These are phyloP conservation scores for Pezicula carpinea DNA, from an alignment of 2,329 filamentous ascomycete genomes.

Conservation along the genomic window DNA sequence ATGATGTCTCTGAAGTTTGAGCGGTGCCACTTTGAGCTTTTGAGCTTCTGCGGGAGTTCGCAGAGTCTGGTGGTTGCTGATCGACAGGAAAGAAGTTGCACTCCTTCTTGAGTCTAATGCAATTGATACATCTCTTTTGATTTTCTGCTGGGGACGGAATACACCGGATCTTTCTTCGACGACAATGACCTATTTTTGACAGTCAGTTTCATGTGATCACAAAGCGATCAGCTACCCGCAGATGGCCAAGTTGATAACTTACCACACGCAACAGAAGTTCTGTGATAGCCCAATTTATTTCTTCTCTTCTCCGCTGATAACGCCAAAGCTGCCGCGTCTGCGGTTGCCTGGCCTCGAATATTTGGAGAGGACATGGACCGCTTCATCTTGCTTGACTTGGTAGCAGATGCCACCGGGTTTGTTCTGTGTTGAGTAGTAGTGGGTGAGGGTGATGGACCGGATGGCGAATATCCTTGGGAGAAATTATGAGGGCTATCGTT, in stretches of 20 bases:
- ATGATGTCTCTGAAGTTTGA: conserved; percentile 41
- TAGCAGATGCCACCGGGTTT: conserved; percentile 2
- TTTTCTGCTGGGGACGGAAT: conserved; percentile 68
- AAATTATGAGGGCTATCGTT: conserved; percentile 19
- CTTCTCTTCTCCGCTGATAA: conserved; percentile 60
- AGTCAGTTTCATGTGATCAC: conserved; percentile 7
- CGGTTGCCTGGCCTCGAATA: conserved; percentile 36
- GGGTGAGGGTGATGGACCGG: conserved; percentile 14
- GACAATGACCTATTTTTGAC: conserved; percentile 68
- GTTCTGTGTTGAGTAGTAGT: conserved; percentile 15
- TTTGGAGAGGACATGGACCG: conserved; percentile 47
- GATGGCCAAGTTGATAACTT: conserved; percentile 40
- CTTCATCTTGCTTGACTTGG: conserved; percentile 32
- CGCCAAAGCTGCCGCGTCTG: conserved; percentile 27
- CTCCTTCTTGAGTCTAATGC: conserved; percentile 89
- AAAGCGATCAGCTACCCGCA: conserved; percentile 9
- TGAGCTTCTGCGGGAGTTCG: conserved; percentile 28
- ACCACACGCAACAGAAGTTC: conserved; percentile 95
- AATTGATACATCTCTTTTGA: conserved; percentile 81
- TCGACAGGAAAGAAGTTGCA: conserved; percentile 92
- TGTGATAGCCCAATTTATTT: conserved; percentile 93
- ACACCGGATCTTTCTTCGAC: conserved; percentile 89
- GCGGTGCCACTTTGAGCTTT: conserved; percentile 31
- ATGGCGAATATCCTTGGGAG: conserved; percentile 15
- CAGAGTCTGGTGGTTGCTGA: conserved; percentile 50